Conservation (phyloP, 768 basidiomycete genomes). For the Terana coerulea region DNA sequence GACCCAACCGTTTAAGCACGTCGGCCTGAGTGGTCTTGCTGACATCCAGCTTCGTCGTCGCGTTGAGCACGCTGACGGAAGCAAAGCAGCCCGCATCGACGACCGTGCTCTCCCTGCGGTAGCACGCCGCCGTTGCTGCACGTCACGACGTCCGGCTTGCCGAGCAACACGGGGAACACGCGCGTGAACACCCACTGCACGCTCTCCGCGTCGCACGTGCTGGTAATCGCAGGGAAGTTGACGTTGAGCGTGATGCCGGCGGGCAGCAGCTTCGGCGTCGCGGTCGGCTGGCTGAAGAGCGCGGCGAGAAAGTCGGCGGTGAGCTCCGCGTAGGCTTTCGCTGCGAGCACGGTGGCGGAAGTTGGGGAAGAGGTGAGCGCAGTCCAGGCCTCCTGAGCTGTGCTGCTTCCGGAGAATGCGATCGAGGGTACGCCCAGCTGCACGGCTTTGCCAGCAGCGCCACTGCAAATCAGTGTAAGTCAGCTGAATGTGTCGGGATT, state of each 20-base stretch:
- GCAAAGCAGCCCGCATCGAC: conserved; percentile 26
- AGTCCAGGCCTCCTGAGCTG: conserved; percentile 25
- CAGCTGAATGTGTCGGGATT: background rate
- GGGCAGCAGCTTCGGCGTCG: conserved; percentile 35
- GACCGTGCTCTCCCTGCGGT: conserved; percentile 22
- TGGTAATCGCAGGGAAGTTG: conserved; percentile 33
- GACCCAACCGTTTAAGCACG: conserved; percentile 17
- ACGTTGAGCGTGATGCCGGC: conserved; percentile 42
- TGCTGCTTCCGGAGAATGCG: conserved; percentile 27
- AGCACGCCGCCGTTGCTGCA: conserved; percentile 29
- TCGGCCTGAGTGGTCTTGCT: conserved; percentile 23
- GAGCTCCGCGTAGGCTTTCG: conserved; percentile 19
- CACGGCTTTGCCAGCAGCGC: conserved; percentile 25
- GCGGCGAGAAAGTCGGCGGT: conserved; percentile 17
- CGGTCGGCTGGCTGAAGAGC: conserved; percentile 15
- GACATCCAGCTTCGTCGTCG: conserved; percentile 28
- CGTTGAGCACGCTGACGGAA: conserved; percentile 29
- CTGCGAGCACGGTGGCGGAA: conserved; percentile 14
- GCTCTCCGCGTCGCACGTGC: conserved; percentile 20
- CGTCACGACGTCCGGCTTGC: conserved; percentile 21
- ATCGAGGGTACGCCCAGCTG: conserved; percentile 26
- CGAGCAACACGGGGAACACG: conserved; percentile 15
- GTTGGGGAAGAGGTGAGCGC: conserved; percentile 19
- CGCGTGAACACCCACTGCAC: conserved; percentile 32
- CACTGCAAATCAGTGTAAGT: conserved; percentile 9